Evolutionary conservation across 805 yeast species (phyloP), one percentile per base, ranked within the genome.

Genomic region (Candida odintsovae): DNA sequence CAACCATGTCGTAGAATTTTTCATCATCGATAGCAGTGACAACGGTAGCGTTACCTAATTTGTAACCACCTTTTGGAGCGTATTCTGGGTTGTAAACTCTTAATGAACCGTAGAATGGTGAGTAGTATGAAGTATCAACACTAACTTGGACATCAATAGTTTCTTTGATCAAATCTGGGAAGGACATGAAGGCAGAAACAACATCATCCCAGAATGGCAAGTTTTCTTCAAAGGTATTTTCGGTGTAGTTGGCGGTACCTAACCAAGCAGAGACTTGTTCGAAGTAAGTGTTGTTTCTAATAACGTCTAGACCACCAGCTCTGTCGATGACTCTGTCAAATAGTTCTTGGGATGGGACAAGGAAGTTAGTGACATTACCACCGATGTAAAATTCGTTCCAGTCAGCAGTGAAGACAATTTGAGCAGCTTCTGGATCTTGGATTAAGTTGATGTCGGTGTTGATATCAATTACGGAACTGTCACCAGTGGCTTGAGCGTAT

Each of bases 371-470:
- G 43, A 69, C 71, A 50, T 71, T 69, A 36, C 71, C 74, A 45
- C 73, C 75, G 48, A 71, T 65, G 48, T 58, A 57, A 12, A 69
- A 44, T 28, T 68, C 64, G 22, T 61, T 63, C 73, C 75, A 70
- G 21, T 63, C 63, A 9, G 72, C 70, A 36, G 72, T 65, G 39
- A 70, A 51, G 16, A 64, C 70, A 12, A 67, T 68, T 53, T 70
- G 71, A 33, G 75, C 74, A n/a, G 71, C 75, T 55, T 70, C 75
- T n/a, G 76, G 74, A 53, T 70, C 76, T 51, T 66, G 68, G 48
- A 70, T 68, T 42, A 70, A 54, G 58, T 71, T 70, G 58, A 71
- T 68, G 52, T 71, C 76, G 33, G 73, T 68, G 59, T 68, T 66
- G 53, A 70, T 61, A 50, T 71, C 75, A 42, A 64, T 61, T 22